Base-by-base conservation (phyloP, 2,329 filamentous ascomycete genomes). In the Xylariaceae sp. region DNA sequence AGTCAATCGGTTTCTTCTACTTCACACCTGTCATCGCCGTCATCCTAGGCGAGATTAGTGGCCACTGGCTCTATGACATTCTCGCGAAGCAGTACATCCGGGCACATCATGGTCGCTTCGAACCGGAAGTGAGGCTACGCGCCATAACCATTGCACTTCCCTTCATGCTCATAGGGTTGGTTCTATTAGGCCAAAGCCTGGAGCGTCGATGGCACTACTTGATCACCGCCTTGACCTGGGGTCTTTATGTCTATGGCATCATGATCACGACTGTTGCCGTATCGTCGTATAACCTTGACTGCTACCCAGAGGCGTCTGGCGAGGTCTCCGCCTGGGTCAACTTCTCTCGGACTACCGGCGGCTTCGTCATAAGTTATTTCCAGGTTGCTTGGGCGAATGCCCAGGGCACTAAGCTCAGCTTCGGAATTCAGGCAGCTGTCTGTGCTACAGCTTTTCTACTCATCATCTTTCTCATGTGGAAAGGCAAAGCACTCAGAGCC, bases 61-160 rank as follows among this genome's bases (percentile, higher is more conserved):
- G 81, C 6, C 81, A 83, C 64, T 82, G 74, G 73, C 67, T 83
- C 6, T 78, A 84, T 63, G 80, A 84, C 56, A 54, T 68, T 3
- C 61, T 81, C 9, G 75, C 76, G 6, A 67, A 62, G 11, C 63
- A 69, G 22, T 78, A 77, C 56, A 75, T 78, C 31, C 63, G 65
- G 7, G 63, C 66, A 2, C 74, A 83, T 63, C 62, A 71, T 5
- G 79, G 79, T n/a, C 72, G 69, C 45, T 79, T 84, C 46, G 78
- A 82, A 58, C 79, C 82, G 40, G 81, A 84, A 64, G 75, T 73
- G 6, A 76, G 81, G 5, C 73, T 84, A 13, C 64, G 69, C 7
- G 75, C 75, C 40, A 72, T 77, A 48, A 77, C 73, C 60, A 52
- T 80, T 17, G 69, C 74, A 1, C 70, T 76, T 5, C 71, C 76